phyloP scores from a whole-genome alignment of 2,329 filamentous ascomycete species.

The Colletotrichum tofieldiae region DNA sequence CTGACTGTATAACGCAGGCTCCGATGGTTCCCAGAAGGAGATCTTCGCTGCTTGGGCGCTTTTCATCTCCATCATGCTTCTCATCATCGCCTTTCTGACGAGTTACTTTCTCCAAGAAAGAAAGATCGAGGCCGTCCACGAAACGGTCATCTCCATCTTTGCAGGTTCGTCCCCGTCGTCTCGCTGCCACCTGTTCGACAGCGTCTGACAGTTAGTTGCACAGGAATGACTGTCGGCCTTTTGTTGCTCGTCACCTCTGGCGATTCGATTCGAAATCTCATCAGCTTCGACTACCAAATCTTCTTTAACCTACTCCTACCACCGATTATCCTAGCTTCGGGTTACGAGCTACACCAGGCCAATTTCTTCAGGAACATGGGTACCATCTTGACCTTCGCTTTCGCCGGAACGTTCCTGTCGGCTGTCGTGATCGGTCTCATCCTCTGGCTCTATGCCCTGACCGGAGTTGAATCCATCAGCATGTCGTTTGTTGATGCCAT shows the following conservation, averaged over 20 bases:
- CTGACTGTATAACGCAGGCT: slow-evolving; percentile 39
- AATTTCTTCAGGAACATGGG: slow-evolving; percentile 99
- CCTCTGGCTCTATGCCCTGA: slow-evolving; percentile 88
- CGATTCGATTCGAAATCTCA: slow-evolving; percentile 88
- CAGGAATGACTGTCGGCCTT: slow-evolving; percentile 95
- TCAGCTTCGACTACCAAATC: slow-evolving; percentile 99
- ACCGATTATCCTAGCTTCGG: slow-evolving; percentile 96
- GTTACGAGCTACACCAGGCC: slow-evolving; percentile 97
- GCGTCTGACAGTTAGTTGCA: slow-evolving; percentile 20
- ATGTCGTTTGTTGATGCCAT: slow-evolving; percentile 97
- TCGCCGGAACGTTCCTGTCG: slow-evolving; percentile 96
- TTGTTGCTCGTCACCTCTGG: slow-evolving; percentile 86
- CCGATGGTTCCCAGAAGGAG: slow-evolving; percentile 78
- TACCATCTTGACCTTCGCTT: slow-evolving; percentile 96
- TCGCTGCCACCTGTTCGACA: background rate
- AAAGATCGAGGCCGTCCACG: slow-evolving; percentile 97
- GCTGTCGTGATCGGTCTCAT: slow-evolving; percentile 94
- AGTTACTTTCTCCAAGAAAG: slow-evolving; percentile 97
- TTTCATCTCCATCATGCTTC: slow-evolving; percentile 94
- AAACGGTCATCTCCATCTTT: slow-evolving; percentile 98
- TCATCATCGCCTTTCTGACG: slow-evolving; percentile 95
- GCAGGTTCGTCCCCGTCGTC: slow-evolving; percentile 73
- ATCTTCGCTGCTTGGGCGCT: slow-evolving; percentile 97
- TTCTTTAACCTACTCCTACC: slow-evolving; percentile 99
- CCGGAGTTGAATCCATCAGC: slow-evolving; percentile 87